phyloP scores from a whole-genome alignment of 495 filamentous ascomycete genomes.

The Hypoxylon lienhwacheense region DNA sequence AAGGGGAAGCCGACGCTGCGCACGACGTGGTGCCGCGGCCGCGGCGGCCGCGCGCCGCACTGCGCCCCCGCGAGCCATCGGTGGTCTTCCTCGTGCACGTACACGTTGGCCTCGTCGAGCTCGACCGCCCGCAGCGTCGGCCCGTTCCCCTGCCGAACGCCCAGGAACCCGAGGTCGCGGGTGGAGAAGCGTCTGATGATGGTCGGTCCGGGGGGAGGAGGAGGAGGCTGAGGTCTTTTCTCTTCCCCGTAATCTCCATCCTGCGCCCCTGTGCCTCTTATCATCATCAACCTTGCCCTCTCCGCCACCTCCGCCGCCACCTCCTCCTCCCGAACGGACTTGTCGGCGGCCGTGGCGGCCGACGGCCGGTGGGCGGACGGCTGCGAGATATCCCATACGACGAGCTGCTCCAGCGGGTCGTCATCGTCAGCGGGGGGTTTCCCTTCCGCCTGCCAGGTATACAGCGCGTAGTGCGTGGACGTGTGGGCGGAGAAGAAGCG shows the following conservation, averaged over 20 bases:
- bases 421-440: constrained; percentile 53
- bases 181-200: constrained; percentile 61
- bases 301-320: no score
- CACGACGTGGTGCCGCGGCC: no score
- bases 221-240: no score
- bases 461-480: constrained; percentile 64
- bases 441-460: constrained; percentile 67
- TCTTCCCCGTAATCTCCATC: no score
- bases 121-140: constrained; percentile 57
- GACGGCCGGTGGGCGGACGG: constrained; percentile 59
- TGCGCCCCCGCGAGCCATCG: constrained; percentile 52
- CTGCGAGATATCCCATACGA: constrained; percentile 68
- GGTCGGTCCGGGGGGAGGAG: constrained; percentile 39
- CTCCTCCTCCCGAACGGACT: no score
- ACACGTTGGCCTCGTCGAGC: constrained; percentile 58
- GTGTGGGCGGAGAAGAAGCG: constrained; percentile 69
- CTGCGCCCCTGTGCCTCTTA: no score
- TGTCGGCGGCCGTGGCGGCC: constrained; percentile 34
- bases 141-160: constrained; percentile 58
- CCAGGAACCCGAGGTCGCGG: constrained; percentile 58
- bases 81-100: constrained; percentile 55
- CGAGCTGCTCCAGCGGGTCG: constrained; percentile 62
- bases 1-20: constrained; percentile 40
- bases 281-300: no score
- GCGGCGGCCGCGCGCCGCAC: constrained; percentile 43